Conservation (phyloP, 495 filamentous ascomycete genomes). For the Talaromyces trachyspermus region DNA sequence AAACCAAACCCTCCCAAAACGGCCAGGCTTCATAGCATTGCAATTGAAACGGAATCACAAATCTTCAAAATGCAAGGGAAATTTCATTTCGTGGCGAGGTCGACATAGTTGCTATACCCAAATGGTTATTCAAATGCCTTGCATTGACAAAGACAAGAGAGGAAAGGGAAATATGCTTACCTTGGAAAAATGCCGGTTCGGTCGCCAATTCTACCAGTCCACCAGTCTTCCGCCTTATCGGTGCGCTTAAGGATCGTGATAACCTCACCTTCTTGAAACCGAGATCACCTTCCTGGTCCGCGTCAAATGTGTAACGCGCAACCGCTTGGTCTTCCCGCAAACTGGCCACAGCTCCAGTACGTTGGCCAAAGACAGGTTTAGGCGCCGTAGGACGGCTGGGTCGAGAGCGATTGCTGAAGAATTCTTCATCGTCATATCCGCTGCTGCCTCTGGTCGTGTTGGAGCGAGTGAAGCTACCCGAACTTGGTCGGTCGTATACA, state of each 20-base stretch:
- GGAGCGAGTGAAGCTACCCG: slow-evolving; percentile 41
- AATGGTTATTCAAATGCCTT: slow-evolving; percentile 11
- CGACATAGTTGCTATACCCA: slow-evolving; percentile 37
- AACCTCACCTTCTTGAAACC: slow-evolving; percentile 93
- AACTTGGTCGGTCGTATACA: slow-evolving; percentile 63
- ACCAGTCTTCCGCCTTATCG: slow-evolving; percentile 92
- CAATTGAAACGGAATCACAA: too few relatives aligned
- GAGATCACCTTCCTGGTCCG: slow-evolving; percentile 86
- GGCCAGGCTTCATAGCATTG: too few relatives aligned
- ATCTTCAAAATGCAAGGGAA: too few relatives aligned
- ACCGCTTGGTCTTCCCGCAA: slow-evolving; percentile 78
- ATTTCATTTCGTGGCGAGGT: slow-evolving; percentile 19
- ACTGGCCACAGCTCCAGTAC: slow-evolving; percentile 43
- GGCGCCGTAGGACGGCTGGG: slow-evolving; percentile 68
- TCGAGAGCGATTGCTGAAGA: slow-evolving; percentile 42
- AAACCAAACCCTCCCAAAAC: too few relatives aligned
- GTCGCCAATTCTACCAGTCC: slow-evolving; percentile 57
- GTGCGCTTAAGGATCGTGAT: slow-evolving; percentile 97
- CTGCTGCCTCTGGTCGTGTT: slow-evolving; percentile 31
- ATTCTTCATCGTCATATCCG: slow-evolving; percentile 28
- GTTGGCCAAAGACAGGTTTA: slow-evolving; percentile 72
- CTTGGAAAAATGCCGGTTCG: slow-evolving; percentile 58
- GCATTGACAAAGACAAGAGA: neutral
- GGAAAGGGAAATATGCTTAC: slow-evolving; percentile 20
- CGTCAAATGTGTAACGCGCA: slow-evolving; percentile 87